Conservation (phyloP, 352 stramenopile species). For the Phytophthora litchii region DNA sequence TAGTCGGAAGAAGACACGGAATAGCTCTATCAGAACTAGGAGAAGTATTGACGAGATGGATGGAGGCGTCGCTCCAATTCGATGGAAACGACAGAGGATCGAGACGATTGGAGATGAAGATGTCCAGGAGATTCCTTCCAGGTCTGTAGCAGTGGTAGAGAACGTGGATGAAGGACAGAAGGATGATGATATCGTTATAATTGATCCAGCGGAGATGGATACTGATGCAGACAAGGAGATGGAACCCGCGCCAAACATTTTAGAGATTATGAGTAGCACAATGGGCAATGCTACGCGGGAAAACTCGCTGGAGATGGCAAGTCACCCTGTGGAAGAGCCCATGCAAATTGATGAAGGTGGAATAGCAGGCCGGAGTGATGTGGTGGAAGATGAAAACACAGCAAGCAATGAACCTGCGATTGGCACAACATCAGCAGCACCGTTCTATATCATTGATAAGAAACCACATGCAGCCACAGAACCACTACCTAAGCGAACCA, state of each 20-base stretch:
- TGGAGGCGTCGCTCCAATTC: constrained; percentile 3
- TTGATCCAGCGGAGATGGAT: constrained; percentile 19
- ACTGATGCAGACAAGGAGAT: constrained; percentile 7
- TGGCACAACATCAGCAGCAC: constrained; percentile 2
- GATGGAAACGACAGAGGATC: constrained; percentile 35
- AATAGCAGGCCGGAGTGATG: constrained; percentile 18
- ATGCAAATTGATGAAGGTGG: constrained; percentile 38
- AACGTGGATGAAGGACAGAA: constrained; percentile 15
- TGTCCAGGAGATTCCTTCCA: constrained; percentile 17
- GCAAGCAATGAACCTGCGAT: background rate
- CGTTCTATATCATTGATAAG: constrained; percentile 62
- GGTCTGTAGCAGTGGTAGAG: constrained; percentile 24
- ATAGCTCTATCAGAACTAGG: constrained; percentile 9
- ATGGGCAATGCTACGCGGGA: constrained; percentile 7
- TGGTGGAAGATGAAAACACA: constrained; percentile 5
- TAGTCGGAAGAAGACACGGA: constrained; percentile 14
- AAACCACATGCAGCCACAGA: constrained; percentile 30
- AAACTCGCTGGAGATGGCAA: constrained; percentile 44
- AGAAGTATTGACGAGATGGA: constrained; percentile 18
- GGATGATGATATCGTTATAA: constrained; percentile 13
- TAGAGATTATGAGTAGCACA: constrained; percentile 34
- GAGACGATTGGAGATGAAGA: constrained; percentile 2
- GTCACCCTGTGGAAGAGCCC: constrained; percentile 41
- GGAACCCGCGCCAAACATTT: constrained; percentile 32
- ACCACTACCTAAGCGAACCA: constrained; percentile 51